phyloP scores from a whole-genome alignment of 768 basidiomycete species.

The Leccinum variicolor region DNA sequence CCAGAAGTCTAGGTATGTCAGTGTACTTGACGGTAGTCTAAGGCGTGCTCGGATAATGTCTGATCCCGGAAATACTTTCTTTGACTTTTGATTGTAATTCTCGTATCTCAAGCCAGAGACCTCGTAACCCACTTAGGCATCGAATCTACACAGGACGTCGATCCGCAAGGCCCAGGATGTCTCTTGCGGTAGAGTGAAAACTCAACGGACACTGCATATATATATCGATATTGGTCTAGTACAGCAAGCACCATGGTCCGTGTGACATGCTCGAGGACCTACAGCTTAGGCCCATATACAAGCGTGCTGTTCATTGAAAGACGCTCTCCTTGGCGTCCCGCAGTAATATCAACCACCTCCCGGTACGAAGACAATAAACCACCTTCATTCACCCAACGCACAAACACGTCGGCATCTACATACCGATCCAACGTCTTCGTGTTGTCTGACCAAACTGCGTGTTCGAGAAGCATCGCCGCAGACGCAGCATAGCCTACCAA shows the following conservation, averaged over 20 bases:
- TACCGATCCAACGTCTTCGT: conserved; percentile 29
- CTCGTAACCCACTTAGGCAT: background rate
- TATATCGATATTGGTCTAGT: background rate
- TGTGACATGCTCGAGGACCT: background rate
- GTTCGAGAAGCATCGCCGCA: conserved; percentile 59
- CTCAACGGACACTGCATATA: background rate
- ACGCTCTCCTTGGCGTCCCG: background rate
- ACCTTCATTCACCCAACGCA: conserved; percentile 46
- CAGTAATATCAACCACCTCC: conserved; percentile 18
- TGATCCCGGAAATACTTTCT: background rate
- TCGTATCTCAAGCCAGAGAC: conserved; percentile 2
- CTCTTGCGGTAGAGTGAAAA: background rate
- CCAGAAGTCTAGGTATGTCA: conserved; percentile 21
- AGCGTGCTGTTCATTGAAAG: conserved; percentile 15
- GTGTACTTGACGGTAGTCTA: conserved; percentile 53
- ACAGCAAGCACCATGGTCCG: background rate
- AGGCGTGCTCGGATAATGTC: conserved; percentile 33
- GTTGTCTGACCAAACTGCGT: conserved; percentile 56
- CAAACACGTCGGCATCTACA: conserved; percentile 51
- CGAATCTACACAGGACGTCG: background rate
- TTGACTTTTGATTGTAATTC: background rate
- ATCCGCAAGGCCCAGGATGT: background rate
- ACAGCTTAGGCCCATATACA: conserved; percentile 19
- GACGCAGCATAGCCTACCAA: conserved; percentile 56
- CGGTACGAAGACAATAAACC: conserved; percentile 28